These are phyloP conservation scores for Ammopiptanthus mongolicus DNA, from an alignment of 306 rosid genomes.

Conservation along the genomic window DNA sequence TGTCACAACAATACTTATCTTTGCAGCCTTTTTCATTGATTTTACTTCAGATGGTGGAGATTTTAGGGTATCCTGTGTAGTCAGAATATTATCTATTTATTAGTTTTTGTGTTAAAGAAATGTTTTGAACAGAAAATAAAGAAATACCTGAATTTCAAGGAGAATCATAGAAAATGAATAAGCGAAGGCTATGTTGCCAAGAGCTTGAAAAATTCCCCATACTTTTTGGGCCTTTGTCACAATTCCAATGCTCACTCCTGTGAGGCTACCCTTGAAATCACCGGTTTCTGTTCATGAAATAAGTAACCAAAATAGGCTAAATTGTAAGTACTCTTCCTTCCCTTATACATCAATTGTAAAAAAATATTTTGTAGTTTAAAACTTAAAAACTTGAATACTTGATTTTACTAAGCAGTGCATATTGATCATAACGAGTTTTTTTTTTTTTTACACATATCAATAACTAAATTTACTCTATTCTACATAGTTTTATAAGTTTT, in stretches of 20 bases:
- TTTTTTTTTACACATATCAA: no score
- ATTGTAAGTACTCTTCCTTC: no score
- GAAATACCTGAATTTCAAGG: slow-evolving; percentile 54
- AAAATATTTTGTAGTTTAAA: no score
- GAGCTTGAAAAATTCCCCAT: slow-evolving; percentile 51
- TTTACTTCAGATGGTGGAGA: slow-evolving; percentile 71
- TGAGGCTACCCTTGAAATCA: slow-evolving; percentile 38
- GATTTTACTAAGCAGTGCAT: no score
- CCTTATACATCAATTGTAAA: no score
- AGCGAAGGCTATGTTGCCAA: slow-evolving; percentile 60
- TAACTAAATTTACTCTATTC: no score
- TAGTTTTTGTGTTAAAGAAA: no score
- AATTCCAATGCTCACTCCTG: slow-evolving; percentile 37
- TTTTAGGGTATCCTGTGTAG: slow-evolving; percentile 57
- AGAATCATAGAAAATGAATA: slow-evolving; percentile 48
- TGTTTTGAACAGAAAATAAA: no score
- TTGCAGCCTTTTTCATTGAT: slow-evolving; percentile 68
- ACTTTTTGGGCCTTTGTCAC: slow-evolving; percentile 33
- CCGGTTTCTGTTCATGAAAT: slow-evolving; percentile 35
- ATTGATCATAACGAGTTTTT: no score
- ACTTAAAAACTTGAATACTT: no score
- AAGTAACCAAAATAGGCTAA: not conserved
- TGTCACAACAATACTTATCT: slow-evolving; percentile 51
- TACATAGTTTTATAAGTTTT: no score
- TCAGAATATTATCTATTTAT: not conserved